Evolutionary conservation across 2,329 filamentous ascomycete genomes (phyloP), one percentile per base, ranked within the genome.

Genomic region (Pseudogymnoascus sp.): DNA sequence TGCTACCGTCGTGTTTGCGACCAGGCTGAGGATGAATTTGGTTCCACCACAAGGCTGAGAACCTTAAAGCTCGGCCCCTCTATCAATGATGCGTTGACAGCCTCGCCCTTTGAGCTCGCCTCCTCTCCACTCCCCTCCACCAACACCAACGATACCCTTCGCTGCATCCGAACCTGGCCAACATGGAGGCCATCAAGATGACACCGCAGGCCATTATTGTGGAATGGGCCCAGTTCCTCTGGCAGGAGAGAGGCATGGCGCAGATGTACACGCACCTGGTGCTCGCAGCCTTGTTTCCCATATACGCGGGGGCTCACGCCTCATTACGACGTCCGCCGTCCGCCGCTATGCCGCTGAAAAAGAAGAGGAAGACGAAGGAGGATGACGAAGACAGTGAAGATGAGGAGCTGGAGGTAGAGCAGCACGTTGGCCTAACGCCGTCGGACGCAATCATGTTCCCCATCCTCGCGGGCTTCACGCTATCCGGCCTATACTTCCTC

Each of bases 401-500:
- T 10, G 81, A 82, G 16, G 79, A 85, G 19, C 78, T 82, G 10
- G 78, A 84, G 7, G 78, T 82, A 8, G 81, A 85, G 68, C 82
- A 86, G 65, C 80, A 80, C 67, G 84, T 89, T 78, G 88, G 88
- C 0, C 76, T 96, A 61, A 82, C 86, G 7, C 86, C 89, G 1
- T 87, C 84, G 0, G 93, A 98, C 75, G 93, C 91, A 59, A 84
- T 98, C 68, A 75, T 96, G 70, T 90, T 97, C 66, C 95, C 93
- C 1, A 69, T 97, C 33, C 79, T 92, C 62, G 93, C 92, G 5
- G 91, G 87, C 1, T 71, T 80, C 8, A 85, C 88, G 1, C 83
- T 98, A 7, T 82, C 86, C 43, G 86, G 86, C 4, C 80, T 98
- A 11, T 98, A 98, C 78, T 88, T 93, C 70, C 80, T 96, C 65